A percentile compares a stretch with the other conserved stretches of the same genome.
Conservation (phyloP, 352 stramenopile genomes). For the Phytophthora uliginosa region DNA sequence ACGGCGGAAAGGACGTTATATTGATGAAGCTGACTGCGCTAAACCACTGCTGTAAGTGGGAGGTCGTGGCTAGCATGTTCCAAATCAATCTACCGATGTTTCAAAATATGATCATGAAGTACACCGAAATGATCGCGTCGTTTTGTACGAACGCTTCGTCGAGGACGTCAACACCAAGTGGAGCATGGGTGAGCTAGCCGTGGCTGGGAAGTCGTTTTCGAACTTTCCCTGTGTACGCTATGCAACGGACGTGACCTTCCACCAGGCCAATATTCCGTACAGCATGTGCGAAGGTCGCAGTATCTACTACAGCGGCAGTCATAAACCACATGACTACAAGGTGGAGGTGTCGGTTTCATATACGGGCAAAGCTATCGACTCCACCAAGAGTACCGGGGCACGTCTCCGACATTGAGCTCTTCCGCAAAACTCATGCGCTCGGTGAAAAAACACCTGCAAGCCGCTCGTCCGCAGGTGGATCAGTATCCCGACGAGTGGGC, state of each 20-base stretch:
- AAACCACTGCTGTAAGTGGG: slow-evolving; percentile 5
- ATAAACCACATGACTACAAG: not conserved
- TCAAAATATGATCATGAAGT: slow-evolving; percentile 2
- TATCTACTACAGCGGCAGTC: not conserved
- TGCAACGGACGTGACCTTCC: slow-evolving; percentile 16
- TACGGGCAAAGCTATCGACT: not conserved
- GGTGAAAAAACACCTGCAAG: no score
- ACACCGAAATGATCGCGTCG: not conserved
- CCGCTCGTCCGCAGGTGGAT: no score
- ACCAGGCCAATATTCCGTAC: slow-evolving; percentile 12
- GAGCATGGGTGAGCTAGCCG: not conserved
- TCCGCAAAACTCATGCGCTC: no score
- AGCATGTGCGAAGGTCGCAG: not conserved
- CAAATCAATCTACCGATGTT: slow-evolving; percentile 1
- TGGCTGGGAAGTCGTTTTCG: slow-evolving; percentile 6
- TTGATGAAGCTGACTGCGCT: slow-evolving; percentile 4
- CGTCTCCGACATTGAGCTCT: no score
- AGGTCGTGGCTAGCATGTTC: slow-evolving; percentile 10
- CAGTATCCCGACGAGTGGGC: no score
- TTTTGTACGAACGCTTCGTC: slow-evolving; percentile 11
- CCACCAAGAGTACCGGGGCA: not conserved
- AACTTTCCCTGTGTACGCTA: slow-evolving; percentile 7
- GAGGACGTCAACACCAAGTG: not conserved
- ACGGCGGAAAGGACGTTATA: slow-evolving; percentile 6
- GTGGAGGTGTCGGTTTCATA: not conserved